phyloP scores from a whole-genome alignment of 164 flowering plant genomes.

The Taxillus chinensis region DNA sequence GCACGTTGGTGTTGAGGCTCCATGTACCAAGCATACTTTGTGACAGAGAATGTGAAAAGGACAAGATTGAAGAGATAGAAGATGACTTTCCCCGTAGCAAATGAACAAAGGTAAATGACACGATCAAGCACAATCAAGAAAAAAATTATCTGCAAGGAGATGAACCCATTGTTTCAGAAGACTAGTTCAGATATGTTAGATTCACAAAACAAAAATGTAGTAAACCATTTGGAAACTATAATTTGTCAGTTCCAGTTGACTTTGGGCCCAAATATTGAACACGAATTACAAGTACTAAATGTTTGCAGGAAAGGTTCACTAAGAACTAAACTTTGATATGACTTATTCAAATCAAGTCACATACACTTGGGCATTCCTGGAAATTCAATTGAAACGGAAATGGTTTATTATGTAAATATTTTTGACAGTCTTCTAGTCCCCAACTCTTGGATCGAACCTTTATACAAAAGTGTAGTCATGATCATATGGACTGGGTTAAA shows the following conservation, averaged over 20 bases:
- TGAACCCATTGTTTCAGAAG: neutral
- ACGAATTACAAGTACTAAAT: no score
- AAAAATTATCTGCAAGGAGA: conserved; percentile 2
- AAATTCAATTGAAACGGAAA: no score
- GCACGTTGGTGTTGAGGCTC: conserved; percentile 3
- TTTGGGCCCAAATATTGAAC: no score
- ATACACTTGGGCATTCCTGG: no score
- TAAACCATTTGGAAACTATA: no score
- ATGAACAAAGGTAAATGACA: conserved; percentile 5
- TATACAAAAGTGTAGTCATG: neutral
- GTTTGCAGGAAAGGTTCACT: no score
- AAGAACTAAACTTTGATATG: no score
- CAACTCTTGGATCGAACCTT: no score
- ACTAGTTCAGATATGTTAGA: neutral
- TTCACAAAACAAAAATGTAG: neutral
- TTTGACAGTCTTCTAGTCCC: no score
- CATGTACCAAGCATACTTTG: conserved; percentile 3
- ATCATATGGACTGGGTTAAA: neutral
- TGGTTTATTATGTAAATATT: no score
- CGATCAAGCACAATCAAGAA: conserved; percentile 6
- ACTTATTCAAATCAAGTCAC: no score
- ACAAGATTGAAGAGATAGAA: neutral
- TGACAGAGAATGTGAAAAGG: conserved; percentile 1
- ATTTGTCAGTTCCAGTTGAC: no score
- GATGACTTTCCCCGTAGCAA: conserved; percentile 3